Conservation (phyloP, 129 eudicot species). For the Lactuca saligna region DNA sequence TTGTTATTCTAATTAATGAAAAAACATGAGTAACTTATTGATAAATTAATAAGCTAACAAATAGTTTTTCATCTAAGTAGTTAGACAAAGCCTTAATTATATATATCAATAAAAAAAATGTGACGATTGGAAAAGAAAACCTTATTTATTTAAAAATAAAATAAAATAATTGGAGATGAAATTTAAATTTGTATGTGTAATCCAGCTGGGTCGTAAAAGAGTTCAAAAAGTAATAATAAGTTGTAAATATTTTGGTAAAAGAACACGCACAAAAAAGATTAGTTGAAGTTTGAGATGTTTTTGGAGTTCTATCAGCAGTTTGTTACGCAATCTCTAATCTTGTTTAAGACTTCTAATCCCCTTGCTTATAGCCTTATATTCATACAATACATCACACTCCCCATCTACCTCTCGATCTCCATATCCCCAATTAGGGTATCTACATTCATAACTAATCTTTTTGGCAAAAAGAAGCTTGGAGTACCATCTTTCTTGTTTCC, state of each 20-base stretch:
- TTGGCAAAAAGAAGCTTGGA: background rate
- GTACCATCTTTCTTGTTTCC: conserved; percentile 18
- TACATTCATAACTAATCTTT: background rate
- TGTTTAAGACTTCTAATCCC: conserved; percentile 23
- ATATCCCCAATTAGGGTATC: conserved; percentile 15
- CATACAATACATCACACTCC: conserved; percentile 4
- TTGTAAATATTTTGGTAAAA: conserved; percentile 7
- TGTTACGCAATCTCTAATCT: conserved; percentile 35
- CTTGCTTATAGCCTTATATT: background rate
- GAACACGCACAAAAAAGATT: conserved; percentile 15
- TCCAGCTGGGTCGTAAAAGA: conserved; percentile 19
- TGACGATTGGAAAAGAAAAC: too few relatives aligned
- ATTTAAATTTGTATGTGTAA: background rate
- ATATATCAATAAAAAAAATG: too few relatives aligned
- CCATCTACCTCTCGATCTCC: background rate
- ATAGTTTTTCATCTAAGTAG: too few relatives aligned
- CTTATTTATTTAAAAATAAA: background rate
- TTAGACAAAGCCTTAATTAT: too few relatives aligned
- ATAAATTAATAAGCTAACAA: too few relatives aligned
- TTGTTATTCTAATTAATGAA: too few relatives aligned
- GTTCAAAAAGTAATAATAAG: conserved; percentile 26
- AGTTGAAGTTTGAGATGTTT: conserved; percentile 15
- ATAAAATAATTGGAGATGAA: background rate
- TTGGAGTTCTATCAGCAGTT: conserved; percentile 35
- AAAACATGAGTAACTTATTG: too few relatives aligned